A percentile compares a stretch with the other conserved stretches of the same genome.
Conservation (phyloP, 257 asterid species). For the Solanum chiquidenum region DNA sequence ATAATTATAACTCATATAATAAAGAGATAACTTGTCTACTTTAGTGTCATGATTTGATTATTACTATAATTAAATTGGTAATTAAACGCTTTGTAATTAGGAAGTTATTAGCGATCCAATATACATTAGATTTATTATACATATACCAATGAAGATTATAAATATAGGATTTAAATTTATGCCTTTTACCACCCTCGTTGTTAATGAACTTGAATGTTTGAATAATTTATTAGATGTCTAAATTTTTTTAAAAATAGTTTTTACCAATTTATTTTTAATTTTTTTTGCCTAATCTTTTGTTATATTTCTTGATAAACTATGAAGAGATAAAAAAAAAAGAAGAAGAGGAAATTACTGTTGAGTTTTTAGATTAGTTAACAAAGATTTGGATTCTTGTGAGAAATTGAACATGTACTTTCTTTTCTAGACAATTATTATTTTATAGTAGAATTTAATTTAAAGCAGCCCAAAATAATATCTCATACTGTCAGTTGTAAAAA, state of each 20-base stretch:
- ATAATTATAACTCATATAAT: no score
- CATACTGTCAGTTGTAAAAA: neutral
- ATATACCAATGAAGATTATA: no score
- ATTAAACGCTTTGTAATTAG: neutral
- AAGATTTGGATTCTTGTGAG: no score
- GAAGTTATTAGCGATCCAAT: neutral
- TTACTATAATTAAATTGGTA: neutral
- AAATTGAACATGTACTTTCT: neutral
- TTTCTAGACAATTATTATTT: neutral
- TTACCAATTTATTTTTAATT: no score
- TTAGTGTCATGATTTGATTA: neutral
- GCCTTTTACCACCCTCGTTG: neutral
- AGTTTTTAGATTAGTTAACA: neutral
- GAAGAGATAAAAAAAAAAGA: no score
- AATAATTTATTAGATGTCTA: no score
- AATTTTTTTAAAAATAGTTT: no score
- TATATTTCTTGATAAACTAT: neutral
- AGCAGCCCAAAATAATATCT: neutral
- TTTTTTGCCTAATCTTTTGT: no score
- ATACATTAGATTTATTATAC: no score
- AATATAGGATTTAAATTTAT: no score
- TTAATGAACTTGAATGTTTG: neutral
- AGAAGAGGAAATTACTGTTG: neutral
- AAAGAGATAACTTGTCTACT: no score
- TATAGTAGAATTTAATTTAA: neutral